Percentiles rank a stretch among this genome's conserved stretches.
Evolutionary conservation across 805 yeast species (phyloP).

Genomic region (Saccharomycopsis sp.): DNA sequence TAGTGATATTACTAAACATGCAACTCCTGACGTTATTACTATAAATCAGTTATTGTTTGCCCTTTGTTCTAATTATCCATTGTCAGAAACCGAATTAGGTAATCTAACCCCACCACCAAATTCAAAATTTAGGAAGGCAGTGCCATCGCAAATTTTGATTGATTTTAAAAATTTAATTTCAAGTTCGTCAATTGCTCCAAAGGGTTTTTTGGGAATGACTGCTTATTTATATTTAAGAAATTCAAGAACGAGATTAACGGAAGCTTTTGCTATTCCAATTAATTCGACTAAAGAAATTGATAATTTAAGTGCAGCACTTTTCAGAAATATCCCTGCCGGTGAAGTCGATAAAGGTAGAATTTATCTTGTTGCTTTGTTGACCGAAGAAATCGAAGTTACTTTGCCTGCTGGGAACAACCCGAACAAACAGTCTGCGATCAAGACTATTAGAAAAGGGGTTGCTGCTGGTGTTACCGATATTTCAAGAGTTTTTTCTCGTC

Average conservation of each 20-base stretch:
- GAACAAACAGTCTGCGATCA: slow-evolving; percentile 25
- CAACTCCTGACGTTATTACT: slow-evolving; percentile 54
- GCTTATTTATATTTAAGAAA: slow-evolving; percentile 69
- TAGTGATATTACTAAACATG: slow-evolving; percentile 25
- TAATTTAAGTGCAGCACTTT: slow-evolving; percentile 70
- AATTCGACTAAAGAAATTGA: slow-evolving; percentile 51
- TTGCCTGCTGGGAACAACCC: slow-evolving; percentile 23
- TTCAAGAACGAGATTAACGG: slow-evolving; percentile 58
- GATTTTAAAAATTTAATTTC: slow-evolving; percentile 66
- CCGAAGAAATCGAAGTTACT: slow-evolving; percentile 56
- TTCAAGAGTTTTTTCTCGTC: slow-evolving; percentile 64
- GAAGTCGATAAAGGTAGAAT: slow-evolving; percentile 59
- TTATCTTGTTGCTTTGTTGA: slow-evolving; percentile 67
- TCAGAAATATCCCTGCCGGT: slow-evolving; percentile 64
- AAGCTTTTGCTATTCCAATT: slow-evolving; percentile 68
- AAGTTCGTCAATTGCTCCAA: slow-evolving; percentile 52
- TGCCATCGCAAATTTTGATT: slow-evolving; percentile 57
- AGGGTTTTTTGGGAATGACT: slow-evolving; percentile 62
- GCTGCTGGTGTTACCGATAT: slow-evolving; percentile 88
- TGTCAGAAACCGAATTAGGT: slow-evolving; percentile 29
- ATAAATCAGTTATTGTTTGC: slow-evolving; percentile 65
- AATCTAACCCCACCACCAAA: slow-evolving; percentile 40
- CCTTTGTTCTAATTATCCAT: slow-evolving; percentile 65
- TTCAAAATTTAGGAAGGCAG: slow-evolving; percentile 40
- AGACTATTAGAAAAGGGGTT: slow-evolving; percentile 61